These are phyloP conservation scores for Jatropha podagrica DNA, from an alignment of 441 rosid species.

Conservation along the genomic window DNA sequence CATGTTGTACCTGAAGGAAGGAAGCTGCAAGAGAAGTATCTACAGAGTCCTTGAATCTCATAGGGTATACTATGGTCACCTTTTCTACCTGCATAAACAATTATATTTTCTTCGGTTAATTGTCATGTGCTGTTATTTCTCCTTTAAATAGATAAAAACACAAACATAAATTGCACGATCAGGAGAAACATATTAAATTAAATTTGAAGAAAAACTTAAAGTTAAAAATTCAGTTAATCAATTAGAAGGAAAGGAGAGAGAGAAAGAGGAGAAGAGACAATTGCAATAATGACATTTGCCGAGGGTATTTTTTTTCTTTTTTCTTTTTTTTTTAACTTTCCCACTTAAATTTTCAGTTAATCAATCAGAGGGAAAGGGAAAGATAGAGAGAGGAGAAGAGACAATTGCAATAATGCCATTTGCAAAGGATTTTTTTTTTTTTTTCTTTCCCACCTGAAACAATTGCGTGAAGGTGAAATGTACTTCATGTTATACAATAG, in stretches of 20 bases:
- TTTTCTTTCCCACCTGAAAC: not conserved
- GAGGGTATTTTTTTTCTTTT: not conserved
- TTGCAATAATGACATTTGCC: not conserved
- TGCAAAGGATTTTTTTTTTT: not conserved
- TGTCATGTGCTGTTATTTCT: not conserved
- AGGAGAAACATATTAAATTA: not conserved
- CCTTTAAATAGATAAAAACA: conserved; percentile 5
- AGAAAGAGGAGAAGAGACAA: not conserved
- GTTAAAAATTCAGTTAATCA: not conserved
- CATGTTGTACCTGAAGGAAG: conserved; percentile 68
- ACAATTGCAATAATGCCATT: not conserved
- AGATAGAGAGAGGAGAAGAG: not conserved
- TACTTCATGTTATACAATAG: not conserved
- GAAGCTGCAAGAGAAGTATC: conserved; percentile 87
- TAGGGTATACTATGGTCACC: conserved; percentile 82
- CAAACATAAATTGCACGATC: not conserved
- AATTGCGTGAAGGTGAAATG: not conserved
- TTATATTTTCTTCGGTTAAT: conserved; percentile 10
- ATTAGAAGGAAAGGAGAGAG: not conserved
- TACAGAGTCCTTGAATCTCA: conserved; percentile 86
- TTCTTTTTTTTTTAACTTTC: no score
- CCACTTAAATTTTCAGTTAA: not conserved
- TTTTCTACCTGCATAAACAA: conserved; percentile 64
- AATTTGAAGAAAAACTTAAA: not conserved
- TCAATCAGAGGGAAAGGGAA: not conserved